A percentile compares a stretch with the other conserved stretches of the same genome.
Evolutionary conservation across 108 stramenopile genomes (phyloP).

Genomic region (Heterococcus sp.): DNA sequence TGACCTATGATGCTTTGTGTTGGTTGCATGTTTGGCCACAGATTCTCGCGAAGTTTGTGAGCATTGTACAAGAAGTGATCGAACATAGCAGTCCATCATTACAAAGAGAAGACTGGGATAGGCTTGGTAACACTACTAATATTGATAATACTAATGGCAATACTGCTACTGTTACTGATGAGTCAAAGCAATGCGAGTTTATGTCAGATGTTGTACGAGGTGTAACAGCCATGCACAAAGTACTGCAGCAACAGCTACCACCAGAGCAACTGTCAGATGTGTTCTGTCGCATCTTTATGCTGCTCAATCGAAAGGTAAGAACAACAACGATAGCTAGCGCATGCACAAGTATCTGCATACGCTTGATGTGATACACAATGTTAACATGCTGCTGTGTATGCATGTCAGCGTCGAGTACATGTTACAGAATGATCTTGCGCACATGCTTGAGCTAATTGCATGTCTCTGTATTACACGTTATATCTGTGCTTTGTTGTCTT

Average conservation of each 20-base stretch:
- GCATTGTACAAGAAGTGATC: constrained; percentile 87
- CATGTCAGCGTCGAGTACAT: too few relatives aligned
- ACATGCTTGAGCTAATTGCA: too few relatives aligned
- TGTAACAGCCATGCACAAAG: constrained; percentile 85
- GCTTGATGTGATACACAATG: too few relatives aligned
- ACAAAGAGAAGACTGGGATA: constrained; percentile 68
- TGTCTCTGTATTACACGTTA: too few relatives aligned
- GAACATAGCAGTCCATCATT: constrained; percentile 69
- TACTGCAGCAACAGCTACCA: constrained; percentile 77
- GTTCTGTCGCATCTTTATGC: constrained; percentile 53
- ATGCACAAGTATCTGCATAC: too few relatives aligned
- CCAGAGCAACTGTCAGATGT: constrained; percentile 85
- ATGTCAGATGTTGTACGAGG: constrained; percentile 79
- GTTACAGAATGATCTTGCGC: too few relatives aligned
- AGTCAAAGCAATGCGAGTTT: constrained; percentile 51
- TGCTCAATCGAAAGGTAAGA: not conserved
- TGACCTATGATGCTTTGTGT: too few relatives aligned
- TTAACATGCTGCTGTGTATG: too few relatives aligned
- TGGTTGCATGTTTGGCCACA: too few relatives aligned
- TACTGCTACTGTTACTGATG: not conserved
- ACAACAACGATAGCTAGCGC: too few relatives aligned
- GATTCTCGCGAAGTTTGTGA: constrained; percentile 88
- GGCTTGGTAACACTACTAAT: constrained; percentile 57
- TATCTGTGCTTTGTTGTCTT: too few relatives aligned
- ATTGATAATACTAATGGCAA: not conserved